phyloP scores from a whole-genome alignment of 108 stramenopile genomes.

The Pseudonitzschia delicatissima region DNA sequence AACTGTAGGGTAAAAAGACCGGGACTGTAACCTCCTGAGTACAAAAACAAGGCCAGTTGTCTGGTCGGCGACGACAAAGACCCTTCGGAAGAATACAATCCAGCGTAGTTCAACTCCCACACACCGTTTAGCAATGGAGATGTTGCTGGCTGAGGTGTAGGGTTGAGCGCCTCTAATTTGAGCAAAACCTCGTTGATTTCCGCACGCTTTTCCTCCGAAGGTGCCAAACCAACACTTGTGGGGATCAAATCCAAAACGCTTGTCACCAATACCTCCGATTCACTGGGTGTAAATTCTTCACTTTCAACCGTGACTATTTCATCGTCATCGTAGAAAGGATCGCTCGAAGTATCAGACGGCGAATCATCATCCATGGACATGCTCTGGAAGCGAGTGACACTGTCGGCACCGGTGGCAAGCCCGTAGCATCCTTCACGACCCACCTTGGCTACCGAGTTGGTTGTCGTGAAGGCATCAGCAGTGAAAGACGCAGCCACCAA shows the following conservation, averaged over 20 bases:
- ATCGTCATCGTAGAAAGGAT: conserved; percentile 34
- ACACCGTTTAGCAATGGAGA: conserved; percentile 75
- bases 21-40: conserved; percentile 73
- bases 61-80: conserved; percentile 62
- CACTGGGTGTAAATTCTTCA: conserved; percentile 54
- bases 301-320: conserved; percentile 45
- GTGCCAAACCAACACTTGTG: conserved; percentile 16
- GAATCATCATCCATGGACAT: conserved; percentile 6
- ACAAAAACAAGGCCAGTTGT: conserved; percentile 72
- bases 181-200: conserved; percentile 64
- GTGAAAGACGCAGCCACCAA: background rate
- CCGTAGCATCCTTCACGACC: too few relatives aligned
- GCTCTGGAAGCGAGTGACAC: background rate
- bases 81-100: conserved; percentile 55
- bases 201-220: conserved; percentile 29
- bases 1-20: conserved; percentile 68
- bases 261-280: conserved; percentile 47
- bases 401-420: background rate
- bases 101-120: conserved; percentile 75
- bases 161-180: conserved; percentile 69
- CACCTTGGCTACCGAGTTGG: background rate
- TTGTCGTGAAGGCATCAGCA: background rate
- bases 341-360: conserved; percentile 66
- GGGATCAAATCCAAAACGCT: conserved; percentile 70
- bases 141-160: conserved; percentile 57